Evolutionary conservation across 2,329 filamentous ascomycete species (phyloP).

Genomic region (Fusarium newnesense): DNA sequence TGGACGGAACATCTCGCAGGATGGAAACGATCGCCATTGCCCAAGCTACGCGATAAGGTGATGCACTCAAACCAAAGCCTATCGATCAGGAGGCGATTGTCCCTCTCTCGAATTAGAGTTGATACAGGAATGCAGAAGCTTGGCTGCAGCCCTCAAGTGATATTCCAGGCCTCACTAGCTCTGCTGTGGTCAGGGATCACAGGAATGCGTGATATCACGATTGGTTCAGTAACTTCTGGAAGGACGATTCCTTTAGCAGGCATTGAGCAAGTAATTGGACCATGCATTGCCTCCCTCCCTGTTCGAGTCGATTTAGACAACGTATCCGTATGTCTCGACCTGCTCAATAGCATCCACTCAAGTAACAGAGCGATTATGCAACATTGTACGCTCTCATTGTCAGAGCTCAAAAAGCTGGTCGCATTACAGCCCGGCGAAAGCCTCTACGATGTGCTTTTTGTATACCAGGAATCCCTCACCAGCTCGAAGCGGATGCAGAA

Average conservation of each 20-base stretch:
- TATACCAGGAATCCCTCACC: conserved; percentile 81
- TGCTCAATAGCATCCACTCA: conserved; percentile 72
- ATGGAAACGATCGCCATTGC: conserved; percentile 64
- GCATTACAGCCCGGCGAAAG: conserved; percentile 63
- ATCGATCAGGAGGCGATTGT: conserved; percentile 24
- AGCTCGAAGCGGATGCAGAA: conserved; percentile 47
- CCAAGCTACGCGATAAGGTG: conserved; percentile 57
- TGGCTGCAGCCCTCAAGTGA: conserved; percentile 71
- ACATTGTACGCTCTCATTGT: conserved; percentile 71
- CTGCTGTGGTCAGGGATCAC: conserved; percentile 73
- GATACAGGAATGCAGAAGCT: conserved; percentile 51
- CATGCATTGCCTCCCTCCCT: conserved; percentile 81
- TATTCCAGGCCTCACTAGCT: conserved; percentile 79
- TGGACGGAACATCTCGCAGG: conserved; percentile 76
- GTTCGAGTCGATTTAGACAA: conserved; percentile 70
- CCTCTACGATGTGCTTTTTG: conserved; percentile 82
- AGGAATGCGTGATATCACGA: conserved; percentile 72
- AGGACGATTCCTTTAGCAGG: conserved; percentile 76
- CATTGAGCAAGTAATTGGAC: conserved; percentile 80
- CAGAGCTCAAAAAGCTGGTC: conserved; percentile 73
- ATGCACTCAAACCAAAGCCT: conserved; percentile 15
- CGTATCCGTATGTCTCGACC: conserved; percentile 63
- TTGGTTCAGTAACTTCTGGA: conserved; percentile 86
- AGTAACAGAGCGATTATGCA: conserved; percentile 73
- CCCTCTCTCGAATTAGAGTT: conserved; percentile 29